These are phyloP conservation scores for Spinellus fusiger DNA, from an alignment of 192 early-diverging fungal species.

Conservation along the genomic window DNA sequence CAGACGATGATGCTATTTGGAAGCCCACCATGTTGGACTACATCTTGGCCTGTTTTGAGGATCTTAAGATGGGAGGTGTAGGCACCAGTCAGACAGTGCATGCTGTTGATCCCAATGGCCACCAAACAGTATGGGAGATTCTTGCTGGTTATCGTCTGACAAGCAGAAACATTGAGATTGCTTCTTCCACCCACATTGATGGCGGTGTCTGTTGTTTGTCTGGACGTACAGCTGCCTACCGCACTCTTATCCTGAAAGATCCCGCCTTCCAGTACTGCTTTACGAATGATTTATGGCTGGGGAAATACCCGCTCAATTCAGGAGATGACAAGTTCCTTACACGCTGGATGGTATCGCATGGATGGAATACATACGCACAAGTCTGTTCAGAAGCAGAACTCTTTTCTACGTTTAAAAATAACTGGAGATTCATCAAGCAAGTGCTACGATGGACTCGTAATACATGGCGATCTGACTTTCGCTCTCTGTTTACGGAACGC, in stretches of 20 bases:
- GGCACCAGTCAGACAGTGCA: slow-evolving; percentile 61
- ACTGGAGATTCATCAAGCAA: slow-evolving; percentile 69
- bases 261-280: slow-evolving; percentile 67
- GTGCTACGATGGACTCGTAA: slow-evolving; percentile 70
- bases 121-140: slow-evolving; percentile 67
- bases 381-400: slow-evolving; percentile 62
- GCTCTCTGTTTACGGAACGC: slow-evolving; percentile 57
- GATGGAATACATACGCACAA: slow-evolving; percentile 66
- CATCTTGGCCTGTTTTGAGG: slow-evolving; percentile 67
- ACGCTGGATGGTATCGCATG: slow-evolving; percentile 64
- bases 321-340: slow-evolving; percentile 76
- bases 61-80: slow-evolving; percentile 64
- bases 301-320: slow-evolving; percentile 65
- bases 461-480: slow-evolving; percentile 65
- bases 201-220: slow-evolving; percentile 71
- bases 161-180: slow-evolving; percentile 69
- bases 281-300: slow-evolving; percentile 67
- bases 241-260: slow-evolving; percentile 62
- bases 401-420: slow-evolving; percentile 67
- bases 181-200: slow-evolving; percentile 67
- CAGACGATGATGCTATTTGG: slow-evolving; percentile 70
- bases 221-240: slow-evolving; percentile 65
- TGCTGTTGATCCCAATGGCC: slow-evolving; percentile 42
- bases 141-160: slow-evolving; percentile 64
- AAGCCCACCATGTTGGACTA: slow-evolving; percentile 55